Conservation (phyloP, 306 rosid genomes). For the Gillenia trifoliata region DNA sequence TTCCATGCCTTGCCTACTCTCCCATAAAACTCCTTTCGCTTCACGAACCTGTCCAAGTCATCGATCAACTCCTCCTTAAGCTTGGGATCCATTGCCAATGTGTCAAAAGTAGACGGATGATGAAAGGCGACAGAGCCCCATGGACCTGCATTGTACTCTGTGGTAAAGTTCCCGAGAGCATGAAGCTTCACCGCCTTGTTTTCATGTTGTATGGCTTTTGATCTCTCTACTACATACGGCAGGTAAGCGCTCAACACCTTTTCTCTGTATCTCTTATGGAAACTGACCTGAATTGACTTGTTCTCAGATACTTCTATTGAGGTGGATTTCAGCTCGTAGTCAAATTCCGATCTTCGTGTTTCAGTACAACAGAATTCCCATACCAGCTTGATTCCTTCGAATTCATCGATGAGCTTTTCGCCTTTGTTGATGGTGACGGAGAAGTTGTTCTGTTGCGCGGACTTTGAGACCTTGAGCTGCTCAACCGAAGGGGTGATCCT, state of each 20-base stretch:
- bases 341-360: neutral
- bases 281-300: constrained; percentile 18
- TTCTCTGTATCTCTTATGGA: constrained; percentile 37
- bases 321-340: neutral
- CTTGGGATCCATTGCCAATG: constrained; percentile 41
- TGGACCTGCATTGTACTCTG: neutral
- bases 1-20: constrained; percentile 56
- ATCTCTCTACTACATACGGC: constrained; percentile 29
- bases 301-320: constrained; percentile 1
- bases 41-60: constrained; percentile 44
- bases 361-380: constrained; percentile 31
- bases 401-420: constrained; percentile 28
- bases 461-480: constrained; percentile 29
- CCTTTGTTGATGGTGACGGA: constrained; percentile 32
- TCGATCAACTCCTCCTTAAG: constrained; percentile 32
- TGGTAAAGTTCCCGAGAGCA: neutral
- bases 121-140: constrained; percentile 26
- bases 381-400: constrained; percentile 25
- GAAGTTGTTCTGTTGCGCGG: constrained; percentile 12
- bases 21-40: constrained; percentile 32
- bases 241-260: constrained; percentile 31
- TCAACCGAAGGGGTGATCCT: constrained; percentile 26
- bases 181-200: constrained; percentile 25
- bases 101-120: constrained; percentile 40
- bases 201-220: constrained; percentile 28